These are phyloP conservation scores for Chytriomyces sp. DNA, from an alignment of 192 early-diverging fungal genomes.

Conservation along the genomic window DNA sequence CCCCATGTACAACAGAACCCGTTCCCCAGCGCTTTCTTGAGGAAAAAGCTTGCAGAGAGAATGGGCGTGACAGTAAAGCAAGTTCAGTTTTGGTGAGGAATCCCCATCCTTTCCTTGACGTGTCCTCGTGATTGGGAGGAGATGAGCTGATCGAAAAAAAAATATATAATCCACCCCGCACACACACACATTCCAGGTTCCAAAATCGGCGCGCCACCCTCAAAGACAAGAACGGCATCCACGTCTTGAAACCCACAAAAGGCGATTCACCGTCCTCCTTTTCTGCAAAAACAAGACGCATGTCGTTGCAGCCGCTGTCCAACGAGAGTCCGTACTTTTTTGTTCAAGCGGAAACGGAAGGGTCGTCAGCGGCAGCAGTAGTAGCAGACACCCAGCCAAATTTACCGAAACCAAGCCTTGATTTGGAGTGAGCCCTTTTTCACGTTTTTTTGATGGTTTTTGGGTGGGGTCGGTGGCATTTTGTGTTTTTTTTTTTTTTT, in stretches of 20 bases:
- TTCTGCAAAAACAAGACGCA: neutral
- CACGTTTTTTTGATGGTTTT: no score
- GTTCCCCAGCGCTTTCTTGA: slow-evolving; percentile 14
- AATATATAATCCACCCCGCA: neutral
- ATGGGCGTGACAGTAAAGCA: slow-evolving; percentile 15
- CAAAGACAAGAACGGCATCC: neutral
- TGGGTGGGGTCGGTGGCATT: no score
- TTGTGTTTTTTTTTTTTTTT: no score
- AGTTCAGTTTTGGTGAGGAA: neutral
- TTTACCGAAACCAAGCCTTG: no score
- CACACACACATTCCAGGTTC: neutral
- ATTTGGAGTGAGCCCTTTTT: no score
- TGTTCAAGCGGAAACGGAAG: neutral
- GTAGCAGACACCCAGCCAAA: no score
- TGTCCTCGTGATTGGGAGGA: no score
- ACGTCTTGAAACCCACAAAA: neutral
- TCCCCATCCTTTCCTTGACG: no score
- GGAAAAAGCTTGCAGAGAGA: slow-evolving; percentile 21
- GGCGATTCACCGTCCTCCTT: neutral
- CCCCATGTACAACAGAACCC: slow-evolving; percentile 2
- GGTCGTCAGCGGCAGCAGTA: neutral
- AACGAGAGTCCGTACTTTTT: slow-evolving; percentile 12
- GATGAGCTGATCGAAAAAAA: neutral
- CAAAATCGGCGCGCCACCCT: neutral
- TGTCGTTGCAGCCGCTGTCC: slow-evolving; percentile 13